Percentiles rank a stretch among this genome's conserved stretches.
Evolutionary conservation across 2,329 filamentous ascomycete genomes (phyloP).

Genomic region (Colletotrichum karsti): DNA sequence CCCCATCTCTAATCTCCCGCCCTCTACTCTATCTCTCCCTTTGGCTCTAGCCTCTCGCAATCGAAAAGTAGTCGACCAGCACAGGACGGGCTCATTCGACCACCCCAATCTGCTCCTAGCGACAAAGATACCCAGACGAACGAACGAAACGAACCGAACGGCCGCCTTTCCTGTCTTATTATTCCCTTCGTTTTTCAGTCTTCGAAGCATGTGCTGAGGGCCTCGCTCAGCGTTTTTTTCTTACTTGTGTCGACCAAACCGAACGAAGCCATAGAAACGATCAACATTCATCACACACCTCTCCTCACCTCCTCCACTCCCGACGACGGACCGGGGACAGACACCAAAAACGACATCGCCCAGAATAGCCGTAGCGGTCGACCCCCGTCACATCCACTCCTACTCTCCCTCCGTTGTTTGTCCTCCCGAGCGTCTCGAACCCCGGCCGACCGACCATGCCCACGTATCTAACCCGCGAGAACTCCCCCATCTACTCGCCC

Average conservation of each 20-base stretch:
- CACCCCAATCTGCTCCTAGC: background rate
- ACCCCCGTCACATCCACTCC: slow-evolving; percentile 14
- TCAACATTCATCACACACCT: background rate
- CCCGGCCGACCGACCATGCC: slow-evolving; percentile 50
- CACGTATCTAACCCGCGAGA: slow-evolving; percentile 60
- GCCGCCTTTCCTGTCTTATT: slow-evolving; percentile 5
- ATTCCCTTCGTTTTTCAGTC: background rate
- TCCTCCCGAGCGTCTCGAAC: slow-evolving; percentile 22
- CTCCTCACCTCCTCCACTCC: background rate
- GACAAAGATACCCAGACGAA: slow-evolving; percentile 18
- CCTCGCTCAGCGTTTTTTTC: slow-evolving; percentile 4
- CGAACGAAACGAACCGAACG: slow-evolving; percentile 22
- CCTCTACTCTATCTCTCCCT: too few species aligned
- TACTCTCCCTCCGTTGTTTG: background rate
- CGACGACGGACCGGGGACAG: background rate
- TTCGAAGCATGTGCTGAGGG: slow-evolving; percentile 22
- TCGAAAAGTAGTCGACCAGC: background rate
- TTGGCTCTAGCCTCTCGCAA: background rate
- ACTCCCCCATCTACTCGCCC: slow-evolving; percentile 49
- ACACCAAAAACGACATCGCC: slow-evolving; percentile 8
- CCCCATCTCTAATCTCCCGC: slow-evolving; percentile 3
- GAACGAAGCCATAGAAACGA: background rate
- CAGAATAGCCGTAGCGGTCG: slow-evolving; percentile 4
- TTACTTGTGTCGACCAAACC: background rate
- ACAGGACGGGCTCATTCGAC: too few species aligned